Evolutionary conservation across 305 asterid genomes (phyloP).

Genomic region (Stenogyne calaminthoides): DNA sequence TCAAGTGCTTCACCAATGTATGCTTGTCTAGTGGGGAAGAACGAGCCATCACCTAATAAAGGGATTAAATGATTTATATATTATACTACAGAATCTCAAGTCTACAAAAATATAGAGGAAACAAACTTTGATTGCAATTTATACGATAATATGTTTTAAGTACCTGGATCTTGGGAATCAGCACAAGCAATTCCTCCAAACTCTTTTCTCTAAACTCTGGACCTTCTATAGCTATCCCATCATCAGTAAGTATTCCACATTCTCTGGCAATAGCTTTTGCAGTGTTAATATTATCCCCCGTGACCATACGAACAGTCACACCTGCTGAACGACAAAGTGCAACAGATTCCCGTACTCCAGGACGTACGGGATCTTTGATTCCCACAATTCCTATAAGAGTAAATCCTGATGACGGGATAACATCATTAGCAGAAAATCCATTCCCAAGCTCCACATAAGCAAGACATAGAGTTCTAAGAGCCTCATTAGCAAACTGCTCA

Average conservation of each 20-base stretch:
- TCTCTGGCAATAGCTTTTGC: conserved; percentile 86
- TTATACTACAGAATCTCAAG: neutral
- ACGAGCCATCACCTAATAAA: conserved; percentile 86
- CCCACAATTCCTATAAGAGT: conserved; percentile 74
- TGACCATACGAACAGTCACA: conserved; percentile 81
- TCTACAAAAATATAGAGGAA: neutral
- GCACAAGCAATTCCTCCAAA: conserved; percentile 57
- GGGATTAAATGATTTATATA: neutral
- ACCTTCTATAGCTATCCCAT: conserved; percentile 83
- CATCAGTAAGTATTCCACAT: conserved; percentile 83
- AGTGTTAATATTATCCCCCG: conserved; percentile 84
- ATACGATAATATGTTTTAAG: neutral
- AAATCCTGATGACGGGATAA: conserved; percentile 62
- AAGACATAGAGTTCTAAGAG: conserved; percentile 77
- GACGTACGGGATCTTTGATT: conserved; percentile 82
- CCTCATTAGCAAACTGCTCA: conserved; percentile 72
- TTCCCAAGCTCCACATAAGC: conserved; percentile 64
- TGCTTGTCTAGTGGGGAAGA: conserved; percentile 94
- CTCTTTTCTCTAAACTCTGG: conserved; percentile 82
- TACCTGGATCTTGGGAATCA: conserved; percentile 84
- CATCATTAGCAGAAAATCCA: conserved; percentile 50
- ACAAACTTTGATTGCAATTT: neutral
- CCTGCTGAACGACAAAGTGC: conserved; percentile 89
- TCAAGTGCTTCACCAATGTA: conserved; percentile 81
- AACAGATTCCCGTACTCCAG: conserved; percentile 84